Base-by-base conservation (phyloP, 495 filamentous ascomycete genomes). In the Endocarpon pusillum region DNA sequence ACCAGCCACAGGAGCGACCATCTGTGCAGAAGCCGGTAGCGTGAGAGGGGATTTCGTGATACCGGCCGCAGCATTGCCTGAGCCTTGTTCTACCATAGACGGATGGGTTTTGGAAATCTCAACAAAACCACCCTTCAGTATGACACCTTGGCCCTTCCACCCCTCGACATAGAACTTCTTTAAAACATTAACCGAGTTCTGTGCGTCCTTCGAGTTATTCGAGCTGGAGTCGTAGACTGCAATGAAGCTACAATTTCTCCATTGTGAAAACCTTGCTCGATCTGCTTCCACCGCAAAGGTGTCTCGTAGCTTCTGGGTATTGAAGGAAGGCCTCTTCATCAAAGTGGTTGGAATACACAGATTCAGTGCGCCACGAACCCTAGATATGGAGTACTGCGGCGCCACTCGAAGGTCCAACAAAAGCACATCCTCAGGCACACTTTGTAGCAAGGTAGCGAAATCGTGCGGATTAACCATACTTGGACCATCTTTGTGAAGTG, bases 281-380 rank as follows among this genome's bases (percentile, higher is more conserved):
- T 89, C 80, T 12, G 62, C 53, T 25, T 80, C 71, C 27, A 69
- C 71, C 41, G 81, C 79, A 49, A 97, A 92, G 3, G 83, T 94
- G 37, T 81, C 76, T 37, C 81, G 73, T 12, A 97, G 62, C 45
- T 91, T 96, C 35, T 81, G 62, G n/a, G 91, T 67, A 41, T 87
- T 84, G 54, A 87, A 97, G 0, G 89, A 87, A 7, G 79, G 74
- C 34, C 89, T 66, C 53, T 94, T 97, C 26, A 96, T 57, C 23
- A 97, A 55, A 0, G 87, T 97, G 6, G 89, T 97, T 0, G 89
- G 89, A 36, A 96, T 91, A 41, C 91, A 96, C 9, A 97, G 64
- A 54, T 92, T 96, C 29, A 97, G 53, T 0, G 89, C 83, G 4
- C 75, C 75, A 26, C 58, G 49, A 15, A 97, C 80, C 18, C 78